A percentile compares a stretch with the other conserved stretches of the same genome.
These are phyloP conservation scores for Cicer judaicum DNA, from an alignment of 306 rosid species.

Conservation along the genomic window DNA sequence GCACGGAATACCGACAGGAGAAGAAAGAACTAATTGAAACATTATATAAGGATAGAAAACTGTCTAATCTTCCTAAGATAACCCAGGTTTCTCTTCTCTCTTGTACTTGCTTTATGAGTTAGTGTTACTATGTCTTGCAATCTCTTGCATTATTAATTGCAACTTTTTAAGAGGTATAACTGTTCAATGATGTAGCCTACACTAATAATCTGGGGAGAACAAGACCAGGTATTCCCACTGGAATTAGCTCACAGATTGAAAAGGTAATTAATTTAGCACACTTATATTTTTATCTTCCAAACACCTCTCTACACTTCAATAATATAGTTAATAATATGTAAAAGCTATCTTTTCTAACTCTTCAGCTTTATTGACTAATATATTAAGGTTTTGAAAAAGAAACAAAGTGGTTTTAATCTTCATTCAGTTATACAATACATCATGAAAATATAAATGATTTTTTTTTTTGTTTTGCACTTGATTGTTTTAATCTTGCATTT, in stretches of 20 bases:
- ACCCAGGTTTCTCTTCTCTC: slow-evolving; percentile 61
- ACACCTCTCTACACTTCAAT: slow-evolving; percentile 3
- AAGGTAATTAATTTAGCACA: slow-evolving; percentile 51
- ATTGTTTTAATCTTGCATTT: neutral
- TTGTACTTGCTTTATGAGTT: neutral
- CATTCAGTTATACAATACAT: neutral
- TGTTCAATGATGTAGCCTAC: slow-evolving; percentile 67
- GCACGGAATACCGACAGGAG: slow-evolving; percentile 66
- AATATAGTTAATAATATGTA: neutral
- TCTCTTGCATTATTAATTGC: slow-evolving; percentile 17
- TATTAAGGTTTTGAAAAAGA: slow-evolving; percentile 1
- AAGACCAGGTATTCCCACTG: slow-evolving; percentile 77
- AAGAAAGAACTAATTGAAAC: slow-evolving; percentile 68
- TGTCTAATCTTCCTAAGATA: slow-evolving; percentile 82
- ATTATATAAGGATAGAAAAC: slow-evolving; percentile 66
- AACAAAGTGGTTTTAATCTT: neutral
- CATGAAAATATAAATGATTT: neutral
- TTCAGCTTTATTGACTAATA: neutral
- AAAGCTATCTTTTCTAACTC: neutral
- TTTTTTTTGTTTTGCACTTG: neutral
- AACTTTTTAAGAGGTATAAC: slow-evolving; percentile 12
- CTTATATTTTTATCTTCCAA: neutral
- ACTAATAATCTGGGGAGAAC: slow-evolving; percentile 86
- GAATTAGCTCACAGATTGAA: slow-evolving; percentile 82
- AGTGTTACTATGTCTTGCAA: neutral